Conservation (phyloP, 306 rosid species). For the Psophocarpus tetragonolobus region DNA sequence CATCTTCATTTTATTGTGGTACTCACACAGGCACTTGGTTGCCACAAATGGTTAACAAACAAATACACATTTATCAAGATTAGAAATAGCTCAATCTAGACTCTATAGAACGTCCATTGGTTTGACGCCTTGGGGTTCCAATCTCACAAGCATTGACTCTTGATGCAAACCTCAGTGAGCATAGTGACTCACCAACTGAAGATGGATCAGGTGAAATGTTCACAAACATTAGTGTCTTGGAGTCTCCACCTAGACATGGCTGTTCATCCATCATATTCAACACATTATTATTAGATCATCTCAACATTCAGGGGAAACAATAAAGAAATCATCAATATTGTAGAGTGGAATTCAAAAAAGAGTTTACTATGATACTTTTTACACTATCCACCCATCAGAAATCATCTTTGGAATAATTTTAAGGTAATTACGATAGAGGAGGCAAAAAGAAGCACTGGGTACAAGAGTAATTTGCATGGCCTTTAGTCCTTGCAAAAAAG, state of each 20-base stretch:
- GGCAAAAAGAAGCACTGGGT: no score
- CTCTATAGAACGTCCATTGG: constrained; percentile 57
- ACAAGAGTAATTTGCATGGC: no score
- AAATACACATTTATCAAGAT: constrained; percentile 30
- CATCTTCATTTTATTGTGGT: constrained; percentile 40
- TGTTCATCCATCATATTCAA: constrained; percentile 44
- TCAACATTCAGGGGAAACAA: not conserved
- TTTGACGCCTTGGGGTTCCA: constrained; percentile 87
- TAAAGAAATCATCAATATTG: not conserved
- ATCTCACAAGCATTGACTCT: constrained; percentile 96
- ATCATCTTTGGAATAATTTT: not conserved
- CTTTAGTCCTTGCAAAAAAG: no score
- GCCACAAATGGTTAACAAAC: constrained; percentile 33
- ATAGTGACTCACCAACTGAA: constrained; percentile 81
- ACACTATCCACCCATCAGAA: not conserved
- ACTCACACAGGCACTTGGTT: constrained; percentile 32
- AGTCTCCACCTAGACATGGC: constrained; percentile 98
- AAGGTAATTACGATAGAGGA: no score
- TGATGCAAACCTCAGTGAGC: constrained; percentile 94
- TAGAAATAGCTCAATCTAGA: constrained; percentile 67
- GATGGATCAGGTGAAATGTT: constrained; percentile 86
- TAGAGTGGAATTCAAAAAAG: not conserved
- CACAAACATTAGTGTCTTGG: constrained; percentile 92
- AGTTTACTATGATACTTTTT: not conserved
- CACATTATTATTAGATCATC: constrained; percentile 28